A percentile compares a stretch with the other conserved stretches of the same genome.
Evolutionary conservation across 805 yeast genomes (phyloP).

Genomic region (Torulaspora microellipsoides): DNA sequence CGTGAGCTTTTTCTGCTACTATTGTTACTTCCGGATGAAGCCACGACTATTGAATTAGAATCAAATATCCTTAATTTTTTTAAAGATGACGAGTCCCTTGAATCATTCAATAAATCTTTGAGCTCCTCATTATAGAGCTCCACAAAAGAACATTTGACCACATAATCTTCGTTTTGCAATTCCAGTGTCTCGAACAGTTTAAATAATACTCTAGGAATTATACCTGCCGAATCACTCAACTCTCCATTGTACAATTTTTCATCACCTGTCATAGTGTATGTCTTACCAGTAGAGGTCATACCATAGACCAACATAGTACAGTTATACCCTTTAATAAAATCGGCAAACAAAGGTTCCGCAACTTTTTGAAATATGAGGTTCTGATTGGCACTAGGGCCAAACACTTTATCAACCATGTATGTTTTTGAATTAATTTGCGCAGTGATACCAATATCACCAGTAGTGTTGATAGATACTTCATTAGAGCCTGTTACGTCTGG

Average conservation of each 20-base stretch:
- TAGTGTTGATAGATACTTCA: slow-evolving; percentile 45
- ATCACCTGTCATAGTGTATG: slow-evolving; percentile 77
- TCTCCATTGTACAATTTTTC: slow-evolving; percentile 33
- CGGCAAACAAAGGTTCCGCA: slow-evolving; percentile 60
- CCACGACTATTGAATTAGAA: slow-evolving; percentile 12
- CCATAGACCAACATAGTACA: slow-evolving; percentile 87
- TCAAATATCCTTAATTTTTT: slow-evolving; percentile 55
- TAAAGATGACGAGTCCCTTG: slow-evolving; percentile 22
- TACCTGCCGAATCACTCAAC: slow-evolving; percentile 51
- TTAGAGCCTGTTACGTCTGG: slow-evolving; percentile 41
- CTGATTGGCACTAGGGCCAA: slow-evolving; percentile 80
- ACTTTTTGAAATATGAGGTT: slow-evolving; percentile 57
- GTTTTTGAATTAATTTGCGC: slow-evolving; percentile 47
- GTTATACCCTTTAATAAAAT: slow-evolving; percentile 70
- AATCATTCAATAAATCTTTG: slow-evolving; percentile 54
- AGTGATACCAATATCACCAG: slow-evolving; percentile 38
- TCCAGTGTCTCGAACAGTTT: slow-evolving; percentile 52
- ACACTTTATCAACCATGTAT: slow-evolving; percentile 73
- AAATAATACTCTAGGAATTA: slow-evolving; percentile 56
- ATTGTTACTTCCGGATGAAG: slow-evolving; percentile 7
- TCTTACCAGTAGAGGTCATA: slow-evolving; percentile 89
- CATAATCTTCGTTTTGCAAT: slow-evolving; percentile 43
- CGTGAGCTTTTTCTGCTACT: slow-evolving; percentile 18
- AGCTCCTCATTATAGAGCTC: slow-evolving; percentile 87
- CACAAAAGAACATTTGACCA: slow-evolving; percentile 73